Evolutionary conservation across 1,139 yeast species (phyloP).

Genomic region (Arxiozyma telluris): DNA sequence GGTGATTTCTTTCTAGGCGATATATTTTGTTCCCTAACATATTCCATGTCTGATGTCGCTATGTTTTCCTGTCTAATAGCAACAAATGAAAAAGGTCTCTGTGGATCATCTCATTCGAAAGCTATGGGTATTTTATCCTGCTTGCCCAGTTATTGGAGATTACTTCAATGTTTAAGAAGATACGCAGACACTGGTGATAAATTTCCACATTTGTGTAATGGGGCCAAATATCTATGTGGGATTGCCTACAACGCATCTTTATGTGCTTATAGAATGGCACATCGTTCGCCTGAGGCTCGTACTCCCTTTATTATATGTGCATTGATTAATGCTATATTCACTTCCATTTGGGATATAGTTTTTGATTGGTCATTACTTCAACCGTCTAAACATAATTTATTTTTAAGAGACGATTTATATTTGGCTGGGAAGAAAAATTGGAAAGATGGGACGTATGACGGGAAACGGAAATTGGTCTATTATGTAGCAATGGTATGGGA

Average conservation of each 20-base stretch:
- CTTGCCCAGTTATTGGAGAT: constrained; percentile 84
- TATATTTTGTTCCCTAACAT: constrained; percentile 77
- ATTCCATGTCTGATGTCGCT: constrained; percentile 76
- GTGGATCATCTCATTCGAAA: constrained; percentile 75
- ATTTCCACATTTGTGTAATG: constrained; percentile 96
- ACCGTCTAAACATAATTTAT: constrained; percentile 45
- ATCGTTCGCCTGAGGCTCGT: constrained; percentile 36
- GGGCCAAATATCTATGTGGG: constrained; percentile 61
- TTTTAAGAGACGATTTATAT: constrained; percentile 60
- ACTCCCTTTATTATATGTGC: constrained; percentile 68
- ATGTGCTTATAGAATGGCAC: constrained; percentile 56
- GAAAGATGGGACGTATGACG: constrained; percentile 31
- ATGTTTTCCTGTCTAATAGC: constrained; percentile 79
- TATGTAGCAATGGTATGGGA: constrained; percentile 68
- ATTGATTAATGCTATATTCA: constrained; percentile 55
- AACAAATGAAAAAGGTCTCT: constrained; percentile 35
- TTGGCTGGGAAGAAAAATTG: constrained; percentile 30
- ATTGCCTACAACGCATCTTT: constrained; percentile 64
- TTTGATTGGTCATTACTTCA: constrained; percentile 96
- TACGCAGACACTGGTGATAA: constrained; percentile 87
- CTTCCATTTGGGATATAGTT: constrained; percentile 77
- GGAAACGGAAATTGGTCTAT: constrained; percentile 48
- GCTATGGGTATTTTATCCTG: constrained; percentile 76
- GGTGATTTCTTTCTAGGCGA: constrained; percentile 91
- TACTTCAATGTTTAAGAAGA: constrained; percentile 84